Percentiles rank a stretch among this genome's conserved stretches.
Evolutionary conservation across 2,329 filamentous ascomycete species (phyloP).

Genomic region (Xylariaceae sp.): DNA sequence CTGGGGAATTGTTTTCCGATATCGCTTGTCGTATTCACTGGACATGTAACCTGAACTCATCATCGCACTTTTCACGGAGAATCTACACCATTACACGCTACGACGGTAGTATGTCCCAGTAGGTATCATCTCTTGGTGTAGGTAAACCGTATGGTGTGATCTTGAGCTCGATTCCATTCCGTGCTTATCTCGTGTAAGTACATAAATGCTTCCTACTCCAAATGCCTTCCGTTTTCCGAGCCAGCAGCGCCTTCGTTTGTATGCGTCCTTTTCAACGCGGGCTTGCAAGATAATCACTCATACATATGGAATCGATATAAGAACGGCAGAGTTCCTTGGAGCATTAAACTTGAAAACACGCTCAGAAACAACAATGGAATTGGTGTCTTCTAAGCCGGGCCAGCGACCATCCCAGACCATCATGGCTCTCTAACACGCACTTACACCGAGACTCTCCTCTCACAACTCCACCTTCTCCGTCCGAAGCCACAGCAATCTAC

Average conservation of each 20-base stretch:
- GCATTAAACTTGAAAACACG: not conserved
- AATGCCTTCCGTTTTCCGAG: not conserved
- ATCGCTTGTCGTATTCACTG: not conserved
- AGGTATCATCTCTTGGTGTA: too few species aligned
- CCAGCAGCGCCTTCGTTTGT: not conserved
- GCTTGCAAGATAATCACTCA: not conserved
- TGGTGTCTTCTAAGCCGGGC: not conserved
- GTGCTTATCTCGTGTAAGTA: not conserved
- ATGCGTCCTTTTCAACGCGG: not conserved
- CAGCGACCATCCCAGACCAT: not conserved
- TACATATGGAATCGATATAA: not conserved
- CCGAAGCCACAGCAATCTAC: not conserved
- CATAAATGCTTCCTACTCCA: too few species aligned
- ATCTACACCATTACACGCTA: too few species aligned
- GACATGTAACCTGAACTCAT: not conserved
- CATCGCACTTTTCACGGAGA: not conserved
- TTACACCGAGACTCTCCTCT: too few species aligned
- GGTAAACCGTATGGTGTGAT: too few species aligned
- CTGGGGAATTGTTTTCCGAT: not conserved
- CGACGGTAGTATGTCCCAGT: too few species aligned
- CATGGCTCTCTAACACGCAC: not conserved
- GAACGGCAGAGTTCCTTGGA: too few species aligned
- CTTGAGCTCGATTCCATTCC: too few species aligned
- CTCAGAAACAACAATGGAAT: not conserved
- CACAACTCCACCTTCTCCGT: not conserved